Base-by-base conservation (phyloP, 129 eudicot genomes). In the Logfia minima region DNA sequence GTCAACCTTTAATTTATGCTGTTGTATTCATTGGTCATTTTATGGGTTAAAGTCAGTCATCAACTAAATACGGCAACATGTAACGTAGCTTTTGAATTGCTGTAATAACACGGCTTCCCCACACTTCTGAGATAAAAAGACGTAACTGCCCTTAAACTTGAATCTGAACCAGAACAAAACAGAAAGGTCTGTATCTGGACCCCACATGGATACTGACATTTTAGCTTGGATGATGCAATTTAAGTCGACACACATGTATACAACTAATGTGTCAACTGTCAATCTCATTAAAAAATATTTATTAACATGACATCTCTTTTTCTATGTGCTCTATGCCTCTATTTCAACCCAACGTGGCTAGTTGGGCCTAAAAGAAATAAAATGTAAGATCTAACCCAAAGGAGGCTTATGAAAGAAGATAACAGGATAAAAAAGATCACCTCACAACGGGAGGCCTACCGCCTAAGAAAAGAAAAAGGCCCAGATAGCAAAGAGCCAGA, bases 111-210 rank as follows among this genome's bases (percentile, higher is more conserved):
- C 68, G 74, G 74, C 29, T 18, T 64, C 68, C 10, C 56, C 52
- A 73, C 71, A 41, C 74, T 80, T 64, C 66, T 65, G 3, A 79
- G 48, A 48, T 6, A 4, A 73, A 81, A 81, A 75, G 70, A 80
- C 80, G 6, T 19, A 58, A 26, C 18, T 68, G 29, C 60, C 80
- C 75, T 67, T 43, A 0, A 16, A 35, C 51, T 41, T 80, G 75
- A 59, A 68, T 75, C 75, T 58, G 70, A 80, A 75, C 51, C 51
- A 29, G 53, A 52, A 51, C 24, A 4, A 53, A 52, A 53, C 28
- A 31, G 62, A 24, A 60, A 75, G 71, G 16, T 43, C 29, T 1
- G 62, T 6, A 56, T 56, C 11, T n/a, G 23, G 62, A 19, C n/a
- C 55, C 52, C 55, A 48, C 55, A 48, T 48, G 60, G n/a, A n/a